Percentiles rank a stretch among this genome's conserved stretches.
Evolutionary conservation across 768 basidiomycete species (phyloP).

Genomic region (Panaeolus papilionaceus): DNA sequence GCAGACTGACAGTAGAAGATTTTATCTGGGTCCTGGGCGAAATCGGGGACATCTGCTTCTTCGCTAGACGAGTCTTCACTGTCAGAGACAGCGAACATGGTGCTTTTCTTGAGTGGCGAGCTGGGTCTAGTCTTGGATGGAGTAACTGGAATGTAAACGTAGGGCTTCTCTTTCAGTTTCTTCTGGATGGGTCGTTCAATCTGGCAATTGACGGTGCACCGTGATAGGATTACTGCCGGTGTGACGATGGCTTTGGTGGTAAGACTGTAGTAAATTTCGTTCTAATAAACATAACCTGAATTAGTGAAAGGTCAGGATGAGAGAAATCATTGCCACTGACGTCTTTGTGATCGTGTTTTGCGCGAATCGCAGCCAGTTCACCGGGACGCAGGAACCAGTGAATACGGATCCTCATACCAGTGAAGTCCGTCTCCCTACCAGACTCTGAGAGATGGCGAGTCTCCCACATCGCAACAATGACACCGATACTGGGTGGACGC

Average conservation of each 20-base stretch:
- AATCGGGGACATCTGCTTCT: constrained; percentile 21
- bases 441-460: constrained; percentile 38
- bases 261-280: constrained; percentile 78
- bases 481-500: constrained; percentile 65
- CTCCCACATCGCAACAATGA: constrained; percentile 77
- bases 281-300: constrained; percentile 46
- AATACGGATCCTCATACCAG: constrained; percentile 61
- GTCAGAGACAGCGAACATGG: constrained; percentile 20
- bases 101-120: constrained; percentile 32
- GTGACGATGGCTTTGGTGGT: constrained; percentile 52
- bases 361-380: constrained; percentile 66
- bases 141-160: constrained; percentile 24
- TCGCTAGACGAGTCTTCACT: constrained; percentile 29
- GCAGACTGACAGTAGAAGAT: constrained; percentile 65
- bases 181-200: constrained; percentile 18
- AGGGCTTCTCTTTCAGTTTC: constrained; percentile 18
- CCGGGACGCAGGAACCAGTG: constrained; percentile 80
- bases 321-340: constrained; percentile 41
- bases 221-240: constrained; percentile 56
- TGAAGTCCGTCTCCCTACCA: constrained; percentile 35
- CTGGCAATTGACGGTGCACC: constrained; percentile 53
- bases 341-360: constrained; percentile 63
- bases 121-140: constrained; percentile 26
- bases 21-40: constrained; percentile 28
- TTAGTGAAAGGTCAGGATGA: constrained; percentile 1